phyloP scores from a whole-genome alignment of 176 grass and related monocot species.

The Ensete glaucum region DNA sequence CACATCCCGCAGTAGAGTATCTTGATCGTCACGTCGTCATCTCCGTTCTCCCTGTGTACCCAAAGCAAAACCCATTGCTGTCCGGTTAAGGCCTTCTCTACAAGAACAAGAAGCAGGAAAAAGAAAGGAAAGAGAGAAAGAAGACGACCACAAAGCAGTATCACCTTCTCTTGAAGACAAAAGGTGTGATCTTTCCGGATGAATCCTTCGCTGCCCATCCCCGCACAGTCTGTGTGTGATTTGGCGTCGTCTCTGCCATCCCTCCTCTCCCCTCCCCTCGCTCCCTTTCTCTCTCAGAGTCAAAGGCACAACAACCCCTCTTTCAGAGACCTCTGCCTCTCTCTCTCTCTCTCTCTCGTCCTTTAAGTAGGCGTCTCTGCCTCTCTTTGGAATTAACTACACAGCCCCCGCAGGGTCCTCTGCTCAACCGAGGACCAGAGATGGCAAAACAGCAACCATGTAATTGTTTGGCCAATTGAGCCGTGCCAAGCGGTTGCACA shows the following conservation, averaged over 20 bases:
- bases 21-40: slow-evolving; percentile 73
- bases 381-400: no score
- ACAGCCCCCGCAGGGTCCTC: no score
- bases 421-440: no score
- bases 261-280: background rate
- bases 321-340: background rate
- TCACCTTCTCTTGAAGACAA: slow-evolving; percentile 69
- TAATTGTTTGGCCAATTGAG: no score
- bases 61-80: background rate
- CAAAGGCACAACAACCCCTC: background rate
- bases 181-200: slow-evolving; percentile 44
- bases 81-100: no score
- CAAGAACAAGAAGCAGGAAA: background rate
- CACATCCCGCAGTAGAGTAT: slow-evolving; percentile 79
- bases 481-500: no score
- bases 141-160: no score
- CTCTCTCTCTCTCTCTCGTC: no score
- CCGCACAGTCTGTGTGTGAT: slow-evolving; percentile 49
- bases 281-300: background rate
- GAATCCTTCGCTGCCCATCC: slow-evolving; percentile 73
- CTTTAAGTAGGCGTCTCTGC: no score
- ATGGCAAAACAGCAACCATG: no score
- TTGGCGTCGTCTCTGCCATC: slow-evolving; percentile 49
- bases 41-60: slow-evolving; percentile 38
- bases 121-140: background rate